Percentiles rank a stretch among this genome's conserved stretches.
Conservation (phyloP, 108 stramenopile species). For the Skeletonema potamos region DNA sequence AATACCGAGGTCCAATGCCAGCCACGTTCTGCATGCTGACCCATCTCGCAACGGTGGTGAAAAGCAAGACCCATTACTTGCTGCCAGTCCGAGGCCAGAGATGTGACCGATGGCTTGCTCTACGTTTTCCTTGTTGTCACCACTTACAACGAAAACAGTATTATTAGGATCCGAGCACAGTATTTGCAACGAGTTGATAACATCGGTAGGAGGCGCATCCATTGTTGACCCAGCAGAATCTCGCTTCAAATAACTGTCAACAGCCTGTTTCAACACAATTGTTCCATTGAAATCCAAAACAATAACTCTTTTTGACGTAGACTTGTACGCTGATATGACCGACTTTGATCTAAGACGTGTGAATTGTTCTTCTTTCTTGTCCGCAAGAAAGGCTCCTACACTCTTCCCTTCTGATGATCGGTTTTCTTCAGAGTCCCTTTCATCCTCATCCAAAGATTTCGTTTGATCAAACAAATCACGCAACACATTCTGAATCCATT, state of each 20-base stretch:
- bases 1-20: slow-evolving; percentile 56
- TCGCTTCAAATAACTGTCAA: slow-evolving; percentile 68
- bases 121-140: slow-evolving; percentile 41
- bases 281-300: slow-evolving; percentile 83
- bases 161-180: slow-evolving; percentile 54
- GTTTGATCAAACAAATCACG: slow-evolving; percentile 38
- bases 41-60: slow-evolving; percentile 27
- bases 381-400: slow-evolving; percentile 13
- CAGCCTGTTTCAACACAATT: slow-evolving; percentile 64
- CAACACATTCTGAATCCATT: slow-evolving; percentile 77
- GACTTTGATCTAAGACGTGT: slow-evolving; percentile 22
- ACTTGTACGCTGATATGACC: slow-evolving; percentile 44
- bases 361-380: slow-evolving; percentile 13
- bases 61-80: slow-evolving; percentile 62
- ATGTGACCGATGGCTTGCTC: slow-evolving; percentile 46
- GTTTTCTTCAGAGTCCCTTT: neutral
- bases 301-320: slow-evolving; percentile 53
- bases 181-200: slow-evolving; percentile 37
- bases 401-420: slow-evolving; percentile 3
- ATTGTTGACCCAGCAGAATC: slow-evolving; percentile 56
- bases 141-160: slow-evolving; percentile 58
- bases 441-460: slow-evolving; percentile 6
- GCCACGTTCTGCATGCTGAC: slow-evolving; percentile 16
- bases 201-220: slow-evolving; percentile 29
- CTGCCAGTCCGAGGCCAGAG: slow-evolving; percentile 52